Conservation (phyloP, 108 stramenopile species). For the Stephanodiscus minutulus region DNA sequence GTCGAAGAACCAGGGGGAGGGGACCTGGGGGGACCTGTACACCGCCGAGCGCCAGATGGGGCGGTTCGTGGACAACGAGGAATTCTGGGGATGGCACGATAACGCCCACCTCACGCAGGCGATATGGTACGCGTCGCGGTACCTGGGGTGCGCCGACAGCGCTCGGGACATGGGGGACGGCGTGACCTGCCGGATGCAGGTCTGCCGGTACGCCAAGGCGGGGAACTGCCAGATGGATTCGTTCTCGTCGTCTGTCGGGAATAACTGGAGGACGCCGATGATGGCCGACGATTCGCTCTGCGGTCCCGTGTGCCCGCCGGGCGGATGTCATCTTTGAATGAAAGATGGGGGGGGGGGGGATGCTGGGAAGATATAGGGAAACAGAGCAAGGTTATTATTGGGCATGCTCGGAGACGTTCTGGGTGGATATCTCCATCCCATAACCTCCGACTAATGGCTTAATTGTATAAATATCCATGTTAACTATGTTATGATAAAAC, state of each 20-base stretch:
- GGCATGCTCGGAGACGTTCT: too few species aligned
- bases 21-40: slow-evolving; percentile 1
- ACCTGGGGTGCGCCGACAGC: slow-evolving; percentile 25
- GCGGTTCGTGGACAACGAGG: slow-evolving; percentile 32
- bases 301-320: slow-evolving; percentile 13
- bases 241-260: not conserved
- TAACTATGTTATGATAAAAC: too few species aligned
- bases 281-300: slow-evolving; percentile 27
- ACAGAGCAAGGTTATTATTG: too few species aligned
- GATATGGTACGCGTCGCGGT: slow-evolving; percentile 22
- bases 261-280: slow-evolving; percentile 27
- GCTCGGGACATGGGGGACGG: not conserved
- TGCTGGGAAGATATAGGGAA: too few species aligned
- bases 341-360: too few species aligned
- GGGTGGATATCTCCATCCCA: too few species aligned
- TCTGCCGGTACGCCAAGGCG: slow-evolving; percentile 18
- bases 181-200: slow-evolving; percentile 15
- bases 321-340: too few species aligned
- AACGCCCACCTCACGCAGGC: slow-evolving; percentile 33
- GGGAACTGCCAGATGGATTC: slow-evolving; percentile 31
- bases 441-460: too few species aligned
- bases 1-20: slow-evolving; percentile 25
- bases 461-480: too few species aligned
- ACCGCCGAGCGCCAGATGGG: slow-evolving; percentile 12
- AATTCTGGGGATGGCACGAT: slow-evolving; percentile 12